Evolutionary conservation across 306 rosid species (phyloP), one percentile per base, ranked within the genome.

Genomic region (Prunus fruticosa): DNA sequence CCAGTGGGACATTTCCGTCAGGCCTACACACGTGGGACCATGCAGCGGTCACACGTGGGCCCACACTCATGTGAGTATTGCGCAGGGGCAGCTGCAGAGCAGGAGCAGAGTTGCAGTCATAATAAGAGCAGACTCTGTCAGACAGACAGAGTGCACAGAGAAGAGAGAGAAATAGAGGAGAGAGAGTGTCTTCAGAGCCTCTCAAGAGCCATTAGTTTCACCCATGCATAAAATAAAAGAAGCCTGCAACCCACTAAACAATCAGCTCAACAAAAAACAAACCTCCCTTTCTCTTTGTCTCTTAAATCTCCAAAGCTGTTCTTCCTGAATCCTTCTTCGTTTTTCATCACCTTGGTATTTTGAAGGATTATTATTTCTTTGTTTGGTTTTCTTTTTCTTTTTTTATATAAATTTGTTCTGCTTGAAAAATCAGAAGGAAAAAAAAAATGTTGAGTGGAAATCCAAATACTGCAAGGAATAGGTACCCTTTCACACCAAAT

Each of bases 101-200:
- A 89, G 86, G 71, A 81, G 82, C 96, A 92, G 91, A 83, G 87
- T 80, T 88, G 90, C 96, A 90, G 96, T 84, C 89, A 90, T 90
- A 86, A 92, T 90, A 90, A 88, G 86, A 76, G 79, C 96, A 87
- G 88, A 76, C 80, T 63, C 72, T 13, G 79, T 81, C 90, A 76
- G 71, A 53, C 5, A 9, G 5, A 19, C 62, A 45, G 46, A 64
- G 60, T 18, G 49, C 8, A 10, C 13, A 76, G 54, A 51, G 56
- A 50, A 51, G 68, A 69, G 72, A 68, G 81, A 82, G 49, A 71
- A 16, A 86, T 68, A 73, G 67, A 76, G 79, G 88, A 83, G 88
- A 84, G 83, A 72, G 43, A 72, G 80, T 77, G 83, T 79, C 87
- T 86, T 80, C 85, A 41, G 18, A 22, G 28, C 25, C 15, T 25